Conservation (phyloP, 1,284 basidiomycete species). For the Taiwanofungus camphoratus region DNA sequence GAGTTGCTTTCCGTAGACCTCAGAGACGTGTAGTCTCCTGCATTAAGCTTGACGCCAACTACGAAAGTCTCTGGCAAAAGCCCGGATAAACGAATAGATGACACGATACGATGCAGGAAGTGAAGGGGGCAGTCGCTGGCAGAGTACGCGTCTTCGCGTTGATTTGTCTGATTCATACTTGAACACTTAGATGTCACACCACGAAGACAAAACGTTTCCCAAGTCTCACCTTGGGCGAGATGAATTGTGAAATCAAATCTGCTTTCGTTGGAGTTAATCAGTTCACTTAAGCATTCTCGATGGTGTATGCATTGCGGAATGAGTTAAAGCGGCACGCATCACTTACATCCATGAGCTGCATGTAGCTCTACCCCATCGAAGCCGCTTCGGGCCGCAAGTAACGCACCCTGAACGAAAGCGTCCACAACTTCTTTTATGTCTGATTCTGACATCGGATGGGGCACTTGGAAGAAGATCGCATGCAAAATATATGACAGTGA, state of each 20-base stretch:
- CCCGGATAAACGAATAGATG: slow-evolving; percentile 45
- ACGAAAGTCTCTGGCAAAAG: slow-evolving; percentile 59
- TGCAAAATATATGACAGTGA: slow-evolving; percentile 40
- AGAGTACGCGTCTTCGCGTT: slow-evolving; percentile 60
- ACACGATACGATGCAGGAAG: slow-evolving; percentile 62
- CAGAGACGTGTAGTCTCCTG: slow-evolving; percentile 66
- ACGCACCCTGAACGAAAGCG: slow-evolving; percentile 68
- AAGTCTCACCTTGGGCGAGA: slow-evolving; percentile 64
- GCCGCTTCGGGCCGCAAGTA: slow-evolving; percentile 61
- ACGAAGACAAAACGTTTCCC: neutral
- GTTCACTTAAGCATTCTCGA: neutral
- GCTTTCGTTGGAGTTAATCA: slow-evolving; percentile 7
- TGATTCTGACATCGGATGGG: slow-evolving; percentile 50
- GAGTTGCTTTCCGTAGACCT: slow-evolving; percentile 30
- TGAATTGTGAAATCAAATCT: slow-evolving; percentile 84
- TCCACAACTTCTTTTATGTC: slow-evolving; percentile 63
- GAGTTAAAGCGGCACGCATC: too few species aligned
- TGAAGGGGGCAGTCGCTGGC: slow-evolving; percentile 43
- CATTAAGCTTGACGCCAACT: slow-evolving; percentile 84
- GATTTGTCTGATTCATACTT: slow-evolving; percentile 55
- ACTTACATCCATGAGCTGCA: slow-evolving; percentile 83
- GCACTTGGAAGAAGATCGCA: slow-evolving; percentile 55
- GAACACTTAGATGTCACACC: neutral
- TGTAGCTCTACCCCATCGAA: slow-evolving; percentile 92
- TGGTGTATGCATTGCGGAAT: too few species aligned